A percentile compares a stretch with the other conserved stretches of the same genome.
Evolutionary conservation across 1,139 yeast species (phyloP).

Genomic region (Protomyces inundatus): DNA sequence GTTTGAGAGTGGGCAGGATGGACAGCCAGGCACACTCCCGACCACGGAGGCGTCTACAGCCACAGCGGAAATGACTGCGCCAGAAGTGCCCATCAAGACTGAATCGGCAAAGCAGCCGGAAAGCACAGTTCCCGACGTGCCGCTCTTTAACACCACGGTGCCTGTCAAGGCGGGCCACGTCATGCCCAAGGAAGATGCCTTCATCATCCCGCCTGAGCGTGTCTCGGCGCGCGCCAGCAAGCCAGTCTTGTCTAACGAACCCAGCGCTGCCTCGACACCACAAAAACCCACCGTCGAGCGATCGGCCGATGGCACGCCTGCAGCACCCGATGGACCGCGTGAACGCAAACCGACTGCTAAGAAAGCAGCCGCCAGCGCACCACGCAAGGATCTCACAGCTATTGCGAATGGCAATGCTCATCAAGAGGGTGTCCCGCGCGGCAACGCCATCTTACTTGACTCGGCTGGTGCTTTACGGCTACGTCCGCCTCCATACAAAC

Average conservation of each 20-base stretch:
- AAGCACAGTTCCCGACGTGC: not conserved
- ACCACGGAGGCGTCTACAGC: not conserved
- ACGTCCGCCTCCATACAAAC: slow-evolving; percentile 35
- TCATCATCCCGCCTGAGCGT: not conserved
- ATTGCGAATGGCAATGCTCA: not conserved
- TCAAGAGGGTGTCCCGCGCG: not conserved
- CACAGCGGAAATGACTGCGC: too few relatives aligned
- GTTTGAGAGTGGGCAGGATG: not conserved
- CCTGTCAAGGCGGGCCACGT: not conserved
- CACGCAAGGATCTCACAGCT: not conserved
- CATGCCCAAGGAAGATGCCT: not conserved
- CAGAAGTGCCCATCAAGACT: too few relatives aligned
- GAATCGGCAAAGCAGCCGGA: not conserved
- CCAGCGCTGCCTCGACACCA: slow-evolving; percentile 1
- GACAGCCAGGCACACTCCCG: not conserved
- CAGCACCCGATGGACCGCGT: slow-evolving; percentile 1
- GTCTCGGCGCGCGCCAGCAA: not conserved
- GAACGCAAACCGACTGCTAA: slow-evolving; percentile 19
- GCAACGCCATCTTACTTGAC: slow-evolving; percentile 8
- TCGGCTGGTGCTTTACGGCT: slow-evolving; percentile 27
- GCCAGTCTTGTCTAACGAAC: not conserved
- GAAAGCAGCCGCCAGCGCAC: slow-evolving; percentile 6
- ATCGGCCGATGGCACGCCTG: not conserved
- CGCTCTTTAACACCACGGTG: not conserved
- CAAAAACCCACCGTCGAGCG: slow-evolving; percentile 2